Base-by-base conservation (phyloP, 2,329 filamentous ascomycete species). In the Verticillium klebahnii region DNA sequence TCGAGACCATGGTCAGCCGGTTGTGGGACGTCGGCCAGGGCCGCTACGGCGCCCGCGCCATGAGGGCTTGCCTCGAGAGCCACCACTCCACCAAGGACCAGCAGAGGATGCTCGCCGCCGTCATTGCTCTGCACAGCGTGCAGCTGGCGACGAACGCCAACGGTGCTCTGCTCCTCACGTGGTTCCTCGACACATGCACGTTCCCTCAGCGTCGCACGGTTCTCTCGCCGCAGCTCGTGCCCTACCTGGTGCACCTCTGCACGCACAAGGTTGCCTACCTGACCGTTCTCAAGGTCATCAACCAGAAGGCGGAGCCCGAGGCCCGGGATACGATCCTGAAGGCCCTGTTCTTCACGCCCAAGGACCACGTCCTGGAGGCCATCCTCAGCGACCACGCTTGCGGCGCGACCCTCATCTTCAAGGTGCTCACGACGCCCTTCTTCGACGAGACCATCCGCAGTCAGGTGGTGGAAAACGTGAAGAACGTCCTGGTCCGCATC, bases 241-340 rank as follows among this genome's bases (percentile, higher is more conserved):
- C 95, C 50, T 93, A 96, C 72, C 82, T 99, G 36, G 93, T 97
- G 29, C 92, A 97, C 72, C 84, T 99, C 7, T 98, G 95, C 82
- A 98, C 95, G 0, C 95, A 99, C 82, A 98, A 98, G 82, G 94
- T 99, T 61, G 95, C 95, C 0, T 98, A 98, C 72, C 82, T 98
- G 64, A 99, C 95, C 0, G 94, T 99, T 1, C 82, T 99, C 62
- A 99, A 99, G 80, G 93, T 98, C 58, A 96, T 99, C 76, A 99
- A 99, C 74, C 95, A 99, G 76, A 93, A 96, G 72, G 91, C 93
- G 37, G 95, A 99, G 77, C 84, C 91, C 0, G 94, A 98, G 64
- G 95, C 95, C 3, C 87, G 95, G 14, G 94, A 99, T 71, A 90
- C 86, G 57, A 92, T 99, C 45, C 82, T 98, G 50, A 90, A 92